These are phyloP conservation scores for Fusarium penzigii DNA, from an alignment of 2,329 filamentous ascomycete species.

Conservation along the genomic window DNA sequence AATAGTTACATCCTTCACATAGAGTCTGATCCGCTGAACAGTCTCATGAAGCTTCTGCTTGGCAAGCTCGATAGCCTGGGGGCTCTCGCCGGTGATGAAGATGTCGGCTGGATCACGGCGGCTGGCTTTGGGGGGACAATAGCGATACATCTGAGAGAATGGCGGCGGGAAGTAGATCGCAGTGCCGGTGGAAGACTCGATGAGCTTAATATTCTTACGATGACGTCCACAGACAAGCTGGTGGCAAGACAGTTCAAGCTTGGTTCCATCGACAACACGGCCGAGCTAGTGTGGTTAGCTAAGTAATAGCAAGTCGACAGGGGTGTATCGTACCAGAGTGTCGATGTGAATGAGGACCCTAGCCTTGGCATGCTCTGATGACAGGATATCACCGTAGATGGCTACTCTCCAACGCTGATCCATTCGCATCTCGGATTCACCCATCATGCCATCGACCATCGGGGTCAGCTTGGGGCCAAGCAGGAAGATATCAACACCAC, in stretches of 20 bases:
- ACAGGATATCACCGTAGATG: constrained; percentile 94
- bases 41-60: constrained; percentile 91
- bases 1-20: constrained; percentile 89
- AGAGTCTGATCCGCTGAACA: constrained; percentile 76
- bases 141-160: constrained; percentile 89
- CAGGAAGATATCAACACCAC: constrained; percentile 94
- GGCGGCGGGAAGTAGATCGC: constrained; percentile 98
- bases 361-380: constrained; percentile 95
- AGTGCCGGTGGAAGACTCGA: constrained; percentile 92
- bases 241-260: constrained; percentile 84
- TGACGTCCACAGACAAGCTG: constrained; percentile 91
- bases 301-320: not conserved
- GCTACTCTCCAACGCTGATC: constrained; percentile 90
- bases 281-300: constrained; percentile 55
- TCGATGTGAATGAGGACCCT: constrained; percentile 96
- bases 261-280: constrained; percentile 74
- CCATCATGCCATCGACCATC: constrained; percentile 72
- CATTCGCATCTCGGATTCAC: constrained; percentile 78
- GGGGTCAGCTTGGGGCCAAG: constrained; percentile 86
- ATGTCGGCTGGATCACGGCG: constrained; percentile 86
- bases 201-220: constrained; percentile 95
- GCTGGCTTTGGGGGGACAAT: constrained; percentile 78
- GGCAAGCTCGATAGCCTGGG: constrained; percentile 80
- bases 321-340: constrained; percentile 64
- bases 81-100: constrained; percentile 89